A percentile compares a stretch with the other conserved stretches of the same genome.
Conservation (phyloP, 441 rosid genomes). For the Metrosideros polymorpha region DNA sequence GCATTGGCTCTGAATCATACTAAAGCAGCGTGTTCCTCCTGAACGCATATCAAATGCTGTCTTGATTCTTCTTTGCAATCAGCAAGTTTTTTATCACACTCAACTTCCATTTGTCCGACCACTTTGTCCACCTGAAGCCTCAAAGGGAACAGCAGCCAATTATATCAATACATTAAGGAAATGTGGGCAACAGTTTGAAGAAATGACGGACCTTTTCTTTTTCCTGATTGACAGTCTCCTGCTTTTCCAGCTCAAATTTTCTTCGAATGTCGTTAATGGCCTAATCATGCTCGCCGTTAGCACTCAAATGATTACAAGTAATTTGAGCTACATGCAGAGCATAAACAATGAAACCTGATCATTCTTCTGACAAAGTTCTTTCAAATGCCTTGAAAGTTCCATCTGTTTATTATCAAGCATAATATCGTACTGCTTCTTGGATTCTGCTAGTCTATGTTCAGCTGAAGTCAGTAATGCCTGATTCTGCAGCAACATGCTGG, state of each 20-base stretch:
- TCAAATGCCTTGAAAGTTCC: slow-evolving; percentile 80
- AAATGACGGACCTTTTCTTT: slow-evolving; percentile 49
- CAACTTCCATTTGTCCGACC: slow-evolving; percentile 36
- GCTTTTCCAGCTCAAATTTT: slow-evolving; percentile 74
- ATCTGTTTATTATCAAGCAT: slow-evolving; percentile 79
- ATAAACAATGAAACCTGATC: slow-evolving; percentile 55
- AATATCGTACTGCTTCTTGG: slow-evolving; percentile 57
- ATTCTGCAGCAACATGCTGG: slow-evolving; percentile 35
- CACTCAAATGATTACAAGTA: neutral
- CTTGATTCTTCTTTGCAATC: slow-evolving; percentile 53
- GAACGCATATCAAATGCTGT: slow-evolving; percentile 28
- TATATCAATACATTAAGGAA: neutral
- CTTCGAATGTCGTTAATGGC: slow-evolving; percentile 80
- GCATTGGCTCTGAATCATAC: slow-evolving; percentile 27
- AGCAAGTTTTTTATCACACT: slow-evolving; percentile 38
- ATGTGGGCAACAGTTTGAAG: neutral
- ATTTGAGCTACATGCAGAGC: neutral
- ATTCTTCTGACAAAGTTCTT: slow-evolving; percentile 84
- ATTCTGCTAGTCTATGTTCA: slow-evolving; percentile 64
- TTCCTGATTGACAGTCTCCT: slow-evolving; percentile 47
- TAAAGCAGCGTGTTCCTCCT: slow-evolving; percentile 62
- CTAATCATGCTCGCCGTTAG: slow-evolving; percentile 22
- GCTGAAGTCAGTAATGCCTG: slow-evolving; percentile 42
- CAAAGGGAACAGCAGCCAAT: neutral
- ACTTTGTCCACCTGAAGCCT: slow-evolving; percentile 44